Conservation (phyloP, 1,284 basidiomycete genomes). For the Melampsora americana region DNA sequence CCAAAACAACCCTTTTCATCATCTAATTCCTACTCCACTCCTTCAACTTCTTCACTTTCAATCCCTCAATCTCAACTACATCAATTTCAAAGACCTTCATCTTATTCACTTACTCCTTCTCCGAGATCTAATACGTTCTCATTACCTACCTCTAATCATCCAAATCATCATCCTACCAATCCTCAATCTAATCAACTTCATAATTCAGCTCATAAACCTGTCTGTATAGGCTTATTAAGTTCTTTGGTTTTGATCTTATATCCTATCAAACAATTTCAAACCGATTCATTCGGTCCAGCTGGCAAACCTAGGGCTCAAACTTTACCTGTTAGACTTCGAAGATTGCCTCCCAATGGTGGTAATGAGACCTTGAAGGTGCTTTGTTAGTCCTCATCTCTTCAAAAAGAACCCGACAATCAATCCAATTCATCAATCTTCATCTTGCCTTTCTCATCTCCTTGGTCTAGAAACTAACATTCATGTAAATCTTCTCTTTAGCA, state of each 20-base stretch:
- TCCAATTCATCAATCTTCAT: background rate
- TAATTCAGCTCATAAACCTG: background rate
- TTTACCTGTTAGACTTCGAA: conserved; percentile 20
- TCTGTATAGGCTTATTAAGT: conserved; percentile 35
- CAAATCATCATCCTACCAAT: background rate
- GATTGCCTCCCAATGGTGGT: conserved; percentile 12
- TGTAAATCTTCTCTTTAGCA: background rate
- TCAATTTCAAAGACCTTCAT: background rate
- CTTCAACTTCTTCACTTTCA: conserved; percentile 15
- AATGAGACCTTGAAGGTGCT: conserved; percentile 27
- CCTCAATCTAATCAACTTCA: background rate
- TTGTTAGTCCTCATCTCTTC: conserved; percentile 16
- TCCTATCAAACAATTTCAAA: conserved; percentile 17
- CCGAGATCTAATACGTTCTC: background rate
- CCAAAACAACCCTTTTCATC: background rate
- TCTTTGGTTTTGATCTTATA: conserved; percentile 34
- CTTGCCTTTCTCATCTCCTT: background rate
- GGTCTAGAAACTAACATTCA: background rate
- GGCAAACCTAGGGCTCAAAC: conserved; percentile 27
- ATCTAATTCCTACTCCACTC: background rate
- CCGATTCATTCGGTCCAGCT: conserved; percentile 6
- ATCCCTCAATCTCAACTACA: background rate
- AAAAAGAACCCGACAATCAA: background rate
- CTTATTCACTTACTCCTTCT: background rate
- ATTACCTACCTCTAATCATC: conserved; percentile 2